These are phyloP conservation scores for Acanthamoeba sp. DNA, from an alignment of 208 protist species.

Conservation along the genomic window DNA sequence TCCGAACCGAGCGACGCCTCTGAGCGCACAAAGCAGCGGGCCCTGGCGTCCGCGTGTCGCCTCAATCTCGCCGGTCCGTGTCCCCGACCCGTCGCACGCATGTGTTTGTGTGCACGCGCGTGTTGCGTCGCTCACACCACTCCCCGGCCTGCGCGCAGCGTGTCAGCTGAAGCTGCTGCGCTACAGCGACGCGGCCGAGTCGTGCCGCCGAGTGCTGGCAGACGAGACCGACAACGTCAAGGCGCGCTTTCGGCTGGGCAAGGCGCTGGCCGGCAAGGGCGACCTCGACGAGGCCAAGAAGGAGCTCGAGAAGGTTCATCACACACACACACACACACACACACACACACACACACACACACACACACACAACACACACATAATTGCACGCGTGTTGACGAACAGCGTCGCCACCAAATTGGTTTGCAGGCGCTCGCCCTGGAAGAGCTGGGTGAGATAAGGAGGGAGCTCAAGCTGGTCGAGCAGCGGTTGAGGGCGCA, in stretches of 20 bases:
- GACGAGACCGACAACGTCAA: background rate
- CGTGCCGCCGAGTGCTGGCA: background rate
- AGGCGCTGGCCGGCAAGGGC: background rate
- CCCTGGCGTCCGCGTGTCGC: background rate
- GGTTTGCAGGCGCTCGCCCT: background rate
- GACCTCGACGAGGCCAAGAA: background rate
- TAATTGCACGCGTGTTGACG: too few relatives aligned
- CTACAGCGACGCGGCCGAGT: background rate
- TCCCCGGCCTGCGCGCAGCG: background rate
- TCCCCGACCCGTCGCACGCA: too few relatives aligned
- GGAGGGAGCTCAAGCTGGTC: background rate
- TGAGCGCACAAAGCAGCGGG: background rate
- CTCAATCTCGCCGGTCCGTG: background rate
- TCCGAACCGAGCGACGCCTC: background rate
- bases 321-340: background rate
- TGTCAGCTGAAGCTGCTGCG: background rate
- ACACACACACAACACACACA: background rate
- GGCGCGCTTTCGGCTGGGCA: slow-evolving; percentile 7
- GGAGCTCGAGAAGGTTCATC: background rate
- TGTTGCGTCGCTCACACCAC: background rate
- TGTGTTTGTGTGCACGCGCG: background rate
- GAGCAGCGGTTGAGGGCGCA: background rate
- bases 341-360: background rate
- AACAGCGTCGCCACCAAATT: background rate
- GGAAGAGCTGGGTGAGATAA: background rate